Base-by-base conservation (phyloP, 805 yeast species). In the Yamadazyma akitaensis region DNA sequence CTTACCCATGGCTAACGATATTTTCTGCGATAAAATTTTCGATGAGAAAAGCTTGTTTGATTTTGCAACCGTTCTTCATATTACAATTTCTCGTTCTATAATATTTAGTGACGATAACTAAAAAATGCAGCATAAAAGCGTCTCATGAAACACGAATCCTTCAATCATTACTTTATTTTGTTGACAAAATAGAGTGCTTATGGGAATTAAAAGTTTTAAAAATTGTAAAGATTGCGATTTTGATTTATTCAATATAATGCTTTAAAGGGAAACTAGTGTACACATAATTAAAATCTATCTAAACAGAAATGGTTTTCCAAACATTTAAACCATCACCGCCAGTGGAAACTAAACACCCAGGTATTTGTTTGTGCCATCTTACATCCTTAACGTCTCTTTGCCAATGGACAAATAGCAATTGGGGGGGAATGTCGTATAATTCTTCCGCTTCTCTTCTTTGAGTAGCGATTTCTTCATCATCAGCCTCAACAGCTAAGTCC, bases 401-500 rank as follows among this genome's bases (percentile, higher is more conserved):
- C 98, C 98, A 94, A 66, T 94, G 99, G 38, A 92, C 96, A 70
- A 94, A 94, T 63, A 94, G 73, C 59, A 94, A 76, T 68, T 94
- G 99, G 18, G 98, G 94, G 14, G 99, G 99, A 53, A 92, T 88
- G 58, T 86, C 95, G 54, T 83, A 84, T 54, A 94, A 73, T 57
- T 91, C 97, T 56, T 79, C 77, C 35, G 83, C 79, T 58, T 85
- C 94, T 47, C 81, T 77, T 57, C 81, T 79, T 69, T 92, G 97
- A 60, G 85, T 86, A 48, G 87, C 82, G 54, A 92, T 86, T 68
- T 92, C 99, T 62, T 92, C 98, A 62, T 94, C 98, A 65, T 91
- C 99, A 3, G 98, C 98, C 71, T 94, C 99, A 13, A 94, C 99
- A 11, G 97, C 92, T 64, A 94, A 76, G 72, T 94, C 99, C 99